Conservation (phyloP, 2,329 filamentous ascomycete genomes). For the Alternaria arborescens region DNA sequence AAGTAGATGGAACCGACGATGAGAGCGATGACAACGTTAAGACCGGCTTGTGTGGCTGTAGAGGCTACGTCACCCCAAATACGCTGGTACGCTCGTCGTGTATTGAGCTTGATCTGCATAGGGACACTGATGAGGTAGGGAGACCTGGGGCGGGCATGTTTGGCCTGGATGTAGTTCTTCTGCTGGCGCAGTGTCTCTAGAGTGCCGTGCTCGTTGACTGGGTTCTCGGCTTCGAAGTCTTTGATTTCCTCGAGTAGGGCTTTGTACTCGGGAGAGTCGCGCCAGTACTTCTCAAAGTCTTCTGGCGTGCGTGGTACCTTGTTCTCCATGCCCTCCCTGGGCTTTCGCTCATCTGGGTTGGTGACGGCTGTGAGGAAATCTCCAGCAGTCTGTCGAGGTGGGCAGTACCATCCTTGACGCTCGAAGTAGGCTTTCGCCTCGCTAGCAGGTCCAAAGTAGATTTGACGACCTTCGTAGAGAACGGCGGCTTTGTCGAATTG, state of each 20-base stretch:
- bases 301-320: constrained; percentile 58
- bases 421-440: constrained; percentile 72
- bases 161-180: constrained; percentile 62
- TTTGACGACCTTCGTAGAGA: constrained; percentile 78
- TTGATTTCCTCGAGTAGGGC: constrained; percentile 60
- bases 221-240: constrained; percentile 59
- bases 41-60: constrained; percentile 49
- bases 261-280: constrained; percentile 58
- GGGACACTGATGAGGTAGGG: constrained; percentile 65
- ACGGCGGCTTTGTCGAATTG: constrained; percentile 77
- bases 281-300: constrained; percentile 62
- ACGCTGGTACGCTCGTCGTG: constrained; percentile 43
- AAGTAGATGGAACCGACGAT: constrained; percentile 71
- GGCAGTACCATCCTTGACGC: constrained; percentile 73
- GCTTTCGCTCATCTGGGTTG: constrained; percentile 54
- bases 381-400: constrained; percentile 71
- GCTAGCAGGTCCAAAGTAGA: constrained; percentile 73
- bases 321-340: constrained; percentile 54
- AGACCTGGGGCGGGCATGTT: constrained; percentile 63
- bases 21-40: constrained; percentile 65
- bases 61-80: constrained; percentile 46
- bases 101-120: constrained; percentile 53
- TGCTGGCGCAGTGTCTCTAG: constrained; percentile 50
- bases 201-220: constrained; percentile 51
- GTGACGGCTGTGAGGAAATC: constrained; percentile 82